A percentile compares a stretch with the other conserved stretches of the same genome.
These are phyloP conservation scores for Fusarium kyushuense DNA, from an alignment of 2,329 filamentous ascomycete species.

Conservation along the genomic window DNA sequence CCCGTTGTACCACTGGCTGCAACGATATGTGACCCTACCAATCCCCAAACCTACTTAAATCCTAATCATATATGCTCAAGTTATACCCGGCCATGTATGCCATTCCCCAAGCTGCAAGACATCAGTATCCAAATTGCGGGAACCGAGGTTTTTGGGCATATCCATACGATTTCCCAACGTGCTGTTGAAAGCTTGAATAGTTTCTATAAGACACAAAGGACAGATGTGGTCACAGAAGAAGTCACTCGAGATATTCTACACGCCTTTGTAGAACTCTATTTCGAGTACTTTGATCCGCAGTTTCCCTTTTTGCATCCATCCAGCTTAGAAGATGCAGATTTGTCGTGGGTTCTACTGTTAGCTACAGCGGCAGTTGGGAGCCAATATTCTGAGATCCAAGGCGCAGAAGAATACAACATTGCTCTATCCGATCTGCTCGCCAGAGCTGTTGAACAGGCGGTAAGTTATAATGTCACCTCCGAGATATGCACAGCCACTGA, in stretches of 20 bases:
- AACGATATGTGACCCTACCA: rapidly evolving
- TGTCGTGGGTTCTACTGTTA: rapidly evolving
- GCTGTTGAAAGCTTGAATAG: neutral
- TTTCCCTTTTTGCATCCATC: neutral
- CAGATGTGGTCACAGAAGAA: rapidly evolving
- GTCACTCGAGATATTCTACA: rapidly evolving
- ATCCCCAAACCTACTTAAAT: rapidly evolving
- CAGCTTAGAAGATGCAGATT: rapidly evolving
- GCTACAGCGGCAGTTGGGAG: neutral
- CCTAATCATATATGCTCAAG: neutral
- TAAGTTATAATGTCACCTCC: neutral
- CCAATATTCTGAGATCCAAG: neutral
- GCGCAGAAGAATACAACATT: rapidly evolving
- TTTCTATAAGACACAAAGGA: neutral
- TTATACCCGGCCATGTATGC: neutral
- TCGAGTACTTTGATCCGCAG: neutral
- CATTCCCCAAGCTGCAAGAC: neutral
- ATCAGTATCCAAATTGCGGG: neutral
- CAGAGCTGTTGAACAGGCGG: neutral
- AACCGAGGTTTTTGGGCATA: neutral
- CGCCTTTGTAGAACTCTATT: neutral
- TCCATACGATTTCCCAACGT: rapidly evolving
- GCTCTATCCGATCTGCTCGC: neutral
- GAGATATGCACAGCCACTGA: neutral
- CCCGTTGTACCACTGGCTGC: rapidly evolving